Conservation (phyloP, 1,284 basidiomycete species). For the Wallemia mellicola region DNA sequence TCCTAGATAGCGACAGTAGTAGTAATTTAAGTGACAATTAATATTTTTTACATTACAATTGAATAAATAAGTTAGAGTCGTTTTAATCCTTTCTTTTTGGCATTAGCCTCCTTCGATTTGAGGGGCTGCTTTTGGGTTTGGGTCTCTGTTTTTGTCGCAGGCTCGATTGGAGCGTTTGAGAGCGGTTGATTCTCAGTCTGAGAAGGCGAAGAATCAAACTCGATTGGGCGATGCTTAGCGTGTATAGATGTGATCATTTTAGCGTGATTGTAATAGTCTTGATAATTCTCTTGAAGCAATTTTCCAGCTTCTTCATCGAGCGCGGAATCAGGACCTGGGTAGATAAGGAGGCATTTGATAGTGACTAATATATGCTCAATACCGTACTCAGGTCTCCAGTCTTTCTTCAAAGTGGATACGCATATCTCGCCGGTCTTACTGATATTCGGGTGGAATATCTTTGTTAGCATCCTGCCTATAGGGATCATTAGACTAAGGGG, state of each 20-base stretch:
- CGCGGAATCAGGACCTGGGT: conserved; percentile 82
- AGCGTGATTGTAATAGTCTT: conserved; percentile 49
- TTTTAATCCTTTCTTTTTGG: conserved; percentile 49
- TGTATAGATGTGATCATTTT: conserved; percentile 58
- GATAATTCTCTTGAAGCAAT: conserved; percentile 59
- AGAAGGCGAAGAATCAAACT: conserved; percentile 12
- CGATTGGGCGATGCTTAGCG: conserved; percentile 23
- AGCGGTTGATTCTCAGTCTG: conserved; percentile 14
- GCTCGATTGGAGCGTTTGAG: conserved; percentile 10
- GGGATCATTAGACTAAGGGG: too few species aligned
- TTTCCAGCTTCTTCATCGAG: conserved; percentile 83
- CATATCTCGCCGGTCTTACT: conserved; percentile 73
- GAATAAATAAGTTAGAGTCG: conserved; percentile 21
- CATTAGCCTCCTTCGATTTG: conserved; percentile 7
- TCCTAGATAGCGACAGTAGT: not conserved
- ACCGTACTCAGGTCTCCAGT: conserved; percentile 76
- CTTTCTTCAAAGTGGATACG: conserved; percentile 88
- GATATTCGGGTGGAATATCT: conserved; percentile 92
- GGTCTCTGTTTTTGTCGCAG: conserved; percentile 8
- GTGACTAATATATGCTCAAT: conserved; percentile 68
- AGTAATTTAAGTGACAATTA: not conserved
- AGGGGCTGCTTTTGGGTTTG: conserved; percentile 9
- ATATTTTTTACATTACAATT: not conserved
- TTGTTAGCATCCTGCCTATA: conserved; percentile 65
- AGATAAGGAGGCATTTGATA: conserved; percentile 77